Base-by-base conservation (phyloP, 257 asterid species). In the Rubia yunnanensis region DNA sequence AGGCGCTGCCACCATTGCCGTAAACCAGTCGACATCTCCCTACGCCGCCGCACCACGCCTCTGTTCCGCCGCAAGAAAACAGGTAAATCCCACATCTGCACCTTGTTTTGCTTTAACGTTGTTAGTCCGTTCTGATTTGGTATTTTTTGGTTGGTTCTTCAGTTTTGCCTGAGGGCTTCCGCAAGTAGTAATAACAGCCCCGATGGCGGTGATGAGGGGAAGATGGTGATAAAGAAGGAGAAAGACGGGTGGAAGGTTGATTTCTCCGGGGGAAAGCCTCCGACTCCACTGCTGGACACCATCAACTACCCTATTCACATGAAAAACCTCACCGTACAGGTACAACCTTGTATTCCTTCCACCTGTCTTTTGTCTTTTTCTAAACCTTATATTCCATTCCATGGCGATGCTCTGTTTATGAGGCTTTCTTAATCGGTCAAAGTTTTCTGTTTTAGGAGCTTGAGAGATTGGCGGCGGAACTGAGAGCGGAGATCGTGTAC, bases 271-370 rank as follows among this genome's bases (percentile, higher is more conserved):
- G 95, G 68, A 56, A 83, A 86, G 31, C 90, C 85, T 18, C 48
- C 77, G 3, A 86, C 96, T 3, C 96, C 95, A 23, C 56, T 89
- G 61, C 83, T 89, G 2, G 96, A 89, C 61, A 84, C 95, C 1
- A 41, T 89, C 70, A 84, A 85, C 66, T 84, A 78, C 64, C 96
- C 96, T 4, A 50, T 74, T 59, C 90, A 89, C 35, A 81, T 86
- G 96, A 89, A 89, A 76, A 89, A 86, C 65, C 89, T 89, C 49
- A 63, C 84, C 23, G 54, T 39, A 30, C 73, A 68, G 78, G 96
- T 88, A 78, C 20, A 44, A 15, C 52, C 52, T 44, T 17, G 52
- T 44, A 44, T 44, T n/a, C 52, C 4, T n/a, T n/a, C n/a, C n/a
- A n/a, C n/a, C 52, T 44, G 52, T 39, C 48, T 10, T 39, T 1